These are phyloP conservation scores for Dothistroma septosporum DNA, from an alignment of 2,329 filamentous ascomycete genomes.

Conservation along the genomic window DNA sequence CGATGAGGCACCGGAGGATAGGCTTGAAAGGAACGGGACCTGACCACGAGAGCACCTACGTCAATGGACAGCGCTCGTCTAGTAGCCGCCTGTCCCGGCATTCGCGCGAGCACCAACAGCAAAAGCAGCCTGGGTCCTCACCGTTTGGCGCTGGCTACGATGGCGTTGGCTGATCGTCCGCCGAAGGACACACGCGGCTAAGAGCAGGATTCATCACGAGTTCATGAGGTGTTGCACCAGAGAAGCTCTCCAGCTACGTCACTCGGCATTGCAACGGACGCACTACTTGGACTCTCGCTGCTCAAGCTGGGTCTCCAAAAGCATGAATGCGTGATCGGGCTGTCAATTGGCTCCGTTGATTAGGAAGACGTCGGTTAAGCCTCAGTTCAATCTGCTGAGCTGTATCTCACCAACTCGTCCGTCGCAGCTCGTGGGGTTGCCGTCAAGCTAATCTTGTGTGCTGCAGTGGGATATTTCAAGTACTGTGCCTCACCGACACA, in stretches of 20 bases:
- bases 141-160: neutral
- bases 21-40: neutral
- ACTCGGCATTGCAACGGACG: neutral
- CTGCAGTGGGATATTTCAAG: neutral
- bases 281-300: neutral
- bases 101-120: neutral
- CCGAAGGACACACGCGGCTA: neutral
- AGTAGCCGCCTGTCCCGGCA: neutral
- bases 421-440: neutral
- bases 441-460: neutral
- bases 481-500: neutral
- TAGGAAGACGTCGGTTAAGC: neutral
- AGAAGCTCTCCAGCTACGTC: neutral
- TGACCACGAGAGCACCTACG: slow-evolving; percentile 3
- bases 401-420: neutral
- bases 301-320: neutral
- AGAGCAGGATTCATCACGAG: neutral
- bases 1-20: neutral
- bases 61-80: slow-evolving; percentile 1
- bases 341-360: neutral
- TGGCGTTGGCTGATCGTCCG: neutral
- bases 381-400: neutral
- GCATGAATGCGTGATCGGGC: neutral
- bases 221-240: neutral
- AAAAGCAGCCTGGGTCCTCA: neutral